Base-by-base conservation (phyloP, 495 filamentous ascomycete genomes). In the Penicillium macrosclerotiorum region DNA sequence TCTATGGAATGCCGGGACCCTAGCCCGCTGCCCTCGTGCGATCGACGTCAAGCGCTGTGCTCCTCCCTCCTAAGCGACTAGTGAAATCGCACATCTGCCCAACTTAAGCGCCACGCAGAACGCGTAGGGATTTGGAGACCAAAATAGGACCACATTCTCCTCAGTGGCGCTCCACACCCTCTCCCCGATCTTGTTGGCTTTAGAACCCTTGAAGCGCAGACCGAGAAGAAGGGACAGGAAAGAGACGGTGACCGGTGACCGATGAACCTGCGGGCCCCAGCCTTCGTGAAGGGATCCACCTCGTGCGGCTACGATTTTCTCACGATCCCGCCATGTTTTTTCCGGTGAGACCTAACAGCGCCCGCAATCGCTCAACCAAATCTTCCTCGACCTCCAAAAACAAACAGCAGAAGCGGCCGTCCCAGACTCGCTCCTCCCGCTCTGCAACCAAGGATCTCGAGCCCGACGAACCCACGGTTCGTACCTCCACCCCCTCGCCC, bases 361-460 rank as follows among this genome's bases (percentile, higher is more conserved):
- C 68, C 49, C 62, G 65, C 55, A 60, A 57, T 42, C 52, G 55
- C 33, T 64, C 52, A 34, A 34, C 58, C 24, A 59, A 60, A 39
- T 48, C 63, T 24, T 46, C 62, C 27, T 63, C 64, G n/a, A 57
- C 60, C 45, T 37, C 37, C 14, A 65, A 69, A 52, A 24, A 20
- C n/a, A 46, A 38, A 37, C 43, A 43, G n/a, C 18, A 26, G 16
- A 57, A 66, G 42, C 68, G 65, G 16, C 65, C 74, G 40, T 63
- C 65, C 49, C 67, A 67, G 50, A 60, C 64, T 49, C 74, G 67
- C 47, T 45, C 65, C 54, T 50, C 57, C 65, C 62, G 63, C 41
- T 46, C 62, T 13, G 64, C 73, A 65, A 74, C 67, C 70, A 76
- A 72, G 71, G 75, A 74, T 61, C 65, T 48, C 40, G 69, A 71